Evolutionary conservation across 208 protist genomes (phyloP).

Genomic region (Crithidia expoeki): DNA sequence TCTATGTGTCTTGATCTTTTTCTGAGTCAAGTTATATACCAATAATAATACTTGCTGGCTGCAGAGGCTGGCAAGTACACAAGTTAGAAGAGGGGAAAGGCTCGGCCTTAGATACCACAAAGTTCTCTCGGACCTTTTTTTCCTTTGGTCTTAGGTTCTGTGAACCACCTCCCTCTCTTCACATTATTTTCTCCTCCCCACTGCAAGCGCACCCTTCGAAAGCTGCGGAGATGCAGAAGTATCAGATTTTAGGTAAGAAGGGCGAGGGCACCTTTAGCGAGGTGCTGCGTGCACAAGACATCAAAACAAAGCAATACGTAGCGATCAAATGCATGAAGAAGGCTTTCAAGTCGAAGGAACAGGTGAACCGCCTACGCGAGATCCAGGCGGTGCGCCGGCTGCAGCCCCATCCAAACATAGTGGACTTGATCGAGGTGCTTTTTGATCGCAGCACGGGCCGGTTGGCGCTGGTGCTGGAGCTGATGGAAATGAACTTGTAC

Average conservation of each 20-base stretch:
- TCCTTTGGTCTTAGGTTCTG: too few relatives aligned
- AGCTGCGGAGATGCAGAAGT: constrained; percentile 83
- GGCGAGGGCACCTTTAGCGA: constrained; percentile 98
- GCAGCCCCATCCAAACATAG: constrained; percentile 94
- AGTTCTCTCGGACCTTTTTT: neutral
- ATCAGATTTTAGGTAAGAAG: constrained; percentile 95
- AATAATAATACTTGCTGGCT: too few relatives aligned
- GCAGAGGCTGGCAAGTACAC: too few relatives aligned
- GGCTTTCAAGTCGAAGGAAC: constrained; percentile 91
- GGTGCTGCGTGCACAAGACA: constrained; percentile 95
- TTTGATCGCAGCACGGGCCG: constrained; percentile 92
- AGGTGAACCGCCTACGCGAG: constrained; percentile 97
- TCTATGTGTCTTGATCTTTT: too few relatives aligned
- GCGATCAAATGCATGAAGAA: constrained; percentile 99
- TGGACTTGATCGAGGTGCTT: constrained; percentile 95
- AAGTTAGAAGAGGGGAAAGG: too few relatives aligned
- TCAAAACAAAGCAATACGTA: constrained; percentile 89
- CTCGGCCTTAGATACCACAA: too few relatives aligned
- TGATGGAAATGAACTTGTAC: constrained; percentile 98
- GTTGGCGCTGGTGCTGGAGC: constrained; percentile 97
- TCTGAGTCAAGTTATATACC: too few relatives aligned
- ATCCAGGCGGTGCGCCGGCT: constrained; percentile 95
- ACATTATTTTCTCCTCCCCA: neutral
- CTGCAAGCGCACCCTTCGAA: too few relatives aligned
- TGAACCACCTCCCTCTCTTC: neutral